phyloP scores from a whole-genome alignment of 805 yeast genomes.

The Sugiyamaella chiloensis region DNA sequence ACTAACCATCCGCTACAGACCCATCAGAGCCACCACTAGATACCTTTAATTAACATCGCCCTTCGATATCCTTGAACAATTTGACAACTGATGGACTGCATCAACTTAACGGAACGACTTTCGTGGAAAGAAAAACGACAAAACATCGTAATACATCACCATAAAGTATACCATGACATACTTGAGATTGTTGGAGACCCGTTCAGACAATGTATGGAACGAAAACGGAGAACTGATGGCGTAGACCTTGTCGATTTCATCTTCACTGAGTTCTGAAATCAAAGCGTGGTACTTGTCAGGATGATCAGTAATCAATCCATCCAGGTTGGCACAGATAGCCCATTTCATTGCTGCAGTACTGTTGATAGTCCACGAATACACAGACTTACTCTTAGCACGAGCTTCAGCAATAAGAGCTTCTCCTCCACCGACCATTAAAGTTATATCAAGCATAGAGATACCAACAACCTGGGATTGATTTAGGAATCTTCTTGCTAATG shows the following conservation, averaged over 20 bases:
- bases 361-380: constrained; percentile 56
- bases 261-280: constrained; percentile 10
- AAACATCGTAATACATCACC: constrained; percentile 3
- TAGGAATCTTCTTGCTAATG: constrained; percentile 36
- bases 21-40: too few species aligned
- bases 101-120: too few species aligned
- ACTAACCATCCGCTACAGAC: too few species aligned
- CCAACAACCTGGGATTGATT: constrained; percentile 53
- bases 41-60: too few species aligned
- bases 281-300: constrained; percentile 18
- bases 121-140: constrained; percentile 13
- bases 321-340: constrained; percentile 36
- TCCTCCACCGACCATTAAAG: constrained; percentile 46
- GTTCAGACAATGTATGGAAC: constrained; percentile 13
- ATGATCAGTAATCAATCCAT: constrained; percentile 44
- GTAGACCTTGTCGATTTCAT: constrained; percentile 18
- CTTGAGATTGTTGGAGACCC: not conserved
- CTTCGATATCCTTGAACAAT: too few species aligned
- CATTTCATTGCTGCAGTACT: constrained; percentile 35
- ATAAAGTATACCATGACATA: constrained; percentile 1
- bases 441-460: constrained; percentile 45
- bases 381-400: constrained; percentile 33
- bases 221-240: constrained; percentile 10
- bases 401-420: constrained; percentile 34
- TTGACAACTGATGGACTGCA: too few species aligned